Evolutionary conservation across 169 alveolate genomes (phyloP).

Genomic region (Eimeria praecox): DNA sequence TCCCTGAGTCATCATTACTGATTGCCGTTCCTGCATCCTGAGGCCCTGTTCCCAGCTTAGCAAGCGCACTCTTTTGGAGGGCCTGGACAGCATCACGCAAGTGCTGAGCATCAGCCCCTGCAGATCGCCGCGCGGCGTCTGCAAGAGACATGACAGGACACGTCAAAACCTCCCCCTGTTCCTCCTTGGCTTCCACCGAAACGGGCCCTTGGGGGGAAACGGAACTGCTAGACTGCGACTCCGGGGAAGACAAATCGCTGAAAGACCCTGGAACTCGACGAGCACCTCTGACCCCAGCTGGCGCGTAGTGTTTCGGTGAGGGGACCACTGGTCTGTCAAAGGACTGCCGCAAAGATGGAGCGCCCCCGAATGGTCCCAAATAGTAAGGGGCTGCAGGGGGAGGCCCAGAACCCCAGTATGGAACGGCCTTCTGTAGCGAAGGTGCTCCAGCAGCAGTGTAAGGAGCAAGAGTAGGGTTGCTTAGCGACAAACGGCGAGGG

Average conservation of each 20-base stretch:
- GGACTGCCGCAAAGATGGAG: constrained; percentile 1
- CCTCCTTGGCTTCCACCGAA: background rate
- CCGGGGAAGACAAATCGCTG: constrained; percentile 52
- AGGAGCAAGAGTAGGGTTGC: constrained; percentile 59
- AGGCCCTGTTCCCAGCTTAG: constrained; percentile 57
- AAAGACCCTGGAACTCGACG: background rate
- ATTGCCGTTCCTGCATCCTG: background rate
- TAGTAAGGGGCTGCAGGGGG: background rate
- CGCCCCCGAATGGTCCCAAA: constrained; percentile 35
- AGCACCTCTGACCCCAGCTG: constrained; percentile 6
- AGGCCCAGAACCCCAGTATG: constrained; percentile 40
- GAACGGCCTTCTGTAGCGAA: constrained; percentile 45
- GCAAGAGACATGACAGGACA: constrained; percentile 64
- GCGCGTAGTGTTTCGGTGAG: constrained; percentile 56
- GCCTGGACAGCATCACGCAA: constrained; percentile 73
- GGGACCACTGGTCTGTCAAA: constrained; percentile 23
- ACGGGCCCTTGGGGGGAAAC: constrained; percentile 20
- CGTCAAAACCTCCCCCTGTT: background rate
- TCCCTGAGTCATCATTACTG: constrained; percentile 17
- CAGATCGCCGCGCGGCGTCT: constrained; percentile 63
- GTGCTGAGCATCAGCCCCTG: constrained; percentile 77
- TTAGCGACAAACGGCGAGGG: constrained; percentile 62
- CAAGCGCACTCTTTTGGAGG: constrained; percentile 57
- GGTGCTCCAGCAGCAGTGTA: constrained; percentile 72
- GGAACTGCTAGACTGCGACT: background rate